Evolutionary conservation across 148 eudicot genomes (phyloP), one percentile per base, ranked within the genome.

Genomic region (Rhododendron mucronatum): DNA sequence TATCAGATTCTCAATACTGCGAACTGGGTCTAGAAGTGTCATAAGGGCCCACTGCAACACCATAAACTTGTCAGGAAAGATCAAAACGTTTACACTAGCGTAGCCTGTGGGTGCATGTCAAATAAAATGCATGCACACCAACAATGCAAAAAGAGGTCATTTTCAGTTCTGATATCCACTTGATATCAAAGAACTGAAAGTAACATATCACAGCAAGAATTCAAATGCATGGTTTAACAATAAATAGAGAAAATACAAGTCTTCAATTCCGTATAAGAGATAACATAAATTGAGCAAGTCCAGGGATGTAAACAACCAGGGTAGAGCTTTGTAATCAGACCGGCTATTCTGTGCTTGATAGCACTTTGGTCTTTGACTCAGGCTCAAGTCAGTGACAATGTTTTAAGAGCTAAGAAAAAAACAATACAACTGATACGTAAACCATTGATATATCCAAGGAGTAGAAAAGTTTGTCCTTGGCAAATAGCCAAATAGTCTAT

Each of bases 21-120:
- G 92, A 84, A 96, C 89, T 84, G 99, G 98, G 84, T 97, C 98
- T 77, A 95, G 86, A 90, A 91, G 95, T 6, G 99, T 94, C 99
- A 97, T 94, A 82, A 97, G 93, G 84, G 93, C 91, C 99, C 99
- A 97, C 99, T 96, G 92, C 91, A 92, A 78, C 77, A 65, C 39
- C 16, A 28, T 39, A 63, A 48, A 75, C 33, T 83, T 33, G 61
- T 53, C 41, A 78, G 14, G 26, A 79, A 51, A 63, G 11, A 77
- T 71, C 50, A 30, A 33, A 39, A 26, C 45, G 14, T 45, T 44
- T 44, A 57, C 12, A 35, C 26, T 44, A 18, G 77, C 33, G 45
- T 33, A 33, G 3, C 5, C 14, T 41, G 26, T 81, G 37, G 50
- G 33, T 65, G 18, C 84, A 65, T 83, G 69, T 37, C 50, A 4